Base-by-base conservation (phyloP, 2,329 filamentous ascomycete genomes). In the Beauveria sp. region DNA sequence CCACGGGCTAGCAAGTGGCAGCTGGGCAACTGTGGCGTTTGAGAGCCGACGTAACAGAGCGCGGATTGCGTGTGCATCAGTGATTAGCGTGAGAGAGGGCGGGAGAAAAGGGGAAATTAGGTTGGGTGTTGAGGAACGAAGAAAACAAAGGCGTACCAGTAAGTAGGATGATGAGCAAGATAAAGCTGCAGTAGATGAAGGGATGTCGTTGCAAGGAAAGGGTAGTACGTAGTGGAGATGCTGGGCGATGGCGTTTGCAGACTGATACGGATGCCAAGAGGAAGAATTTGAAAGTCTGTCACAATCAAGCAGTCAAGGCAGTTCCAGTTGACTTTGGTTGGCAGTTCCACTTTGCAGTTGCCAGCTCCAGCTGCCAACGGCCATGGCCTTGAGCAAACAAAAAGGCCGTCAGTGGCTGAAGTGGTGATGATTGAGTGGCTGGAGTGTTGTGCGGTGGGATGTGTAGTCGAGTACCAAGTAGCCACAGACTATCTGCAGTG, bases 11-110 rank as follows among this genome's bases (percentile, higher is more conserved):
- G 26, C 12, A 14, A 22, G 28, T 18, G 28, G 45, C 42, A 34
- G 24, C 26, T 30, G 28, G 56, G 38, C 46, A 47, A 20, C 16
- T 58, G 56, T 58, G 56, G 56, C 56, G 56, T 30, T 58, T 18
- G 26, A 38, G 55, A 20, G 55, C 40, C 46, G 38, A 51, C 56
- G 56, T 43, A 51, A 51, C 12, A 8, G 46, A 51, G 5, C 34
- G 53, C 24, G 3, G 47, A 38, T 58, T 42, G 34, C 47, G 46
- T 22, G 51, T 26, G 22, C 28, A 4, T 20, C 30, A 20, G 20
- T 51, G 46, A 43, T 51, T 16, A 30, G 56, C 22, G 22, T 12
- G n/a, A 22, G 43, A n/a, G 3, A 22, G 12, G 5, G 18, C 26
- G 43, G 26, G 26, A 12, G 10, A 6, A 28, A 54, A 43, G 20